phyloP scores from a whole-genome alignment of 2,329 filamentous ascomycete genomes.

The Ophiostoma ips region DNA sequence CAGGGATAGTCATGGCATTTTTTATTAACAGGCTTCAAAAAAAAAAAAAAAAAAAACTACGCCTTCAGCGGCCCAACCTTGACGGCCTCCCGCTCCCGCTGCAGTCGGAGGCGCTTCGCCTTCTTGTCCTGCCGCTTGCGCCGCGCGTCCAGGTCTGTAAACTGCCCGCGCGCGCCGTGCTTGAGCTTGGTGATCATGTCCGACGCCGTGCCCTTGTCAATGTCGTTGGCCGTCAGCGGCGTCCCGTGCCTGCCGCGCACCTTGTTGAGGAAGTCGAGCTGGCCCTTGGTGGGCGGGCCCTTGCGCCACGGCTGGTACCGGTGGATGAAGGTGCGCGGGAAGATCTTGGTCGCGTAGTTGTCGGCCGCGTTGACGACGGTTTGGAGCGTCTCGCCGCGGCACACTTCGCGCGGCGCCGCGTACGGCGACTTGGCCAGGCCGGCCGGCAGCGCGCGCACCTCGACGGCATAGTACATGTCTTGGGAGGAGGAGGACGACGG shows the following conservation, averaged over 20 bases:
- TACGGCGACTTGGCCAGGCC: slow-evolving; percentile 40
- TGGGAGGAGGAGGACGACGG: no score
- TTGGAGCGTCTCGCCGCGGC: slow-evolving; percentile 49
- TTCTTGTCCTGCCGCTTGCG: slow-evolving; percentile 27
- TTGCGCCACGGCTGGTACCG: slow-evolving; percentile 57
- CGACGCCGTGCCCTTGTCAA: slow-evolving; percentile 67
- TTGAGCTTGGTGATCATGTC: slow-evolving; percentile 92
- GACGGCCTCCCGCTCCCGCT: slow-evolving; percentile 36
- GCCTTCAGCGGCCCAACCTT: slow-evolving; percentile 31
- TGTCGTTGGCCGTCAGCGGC: slow-evolving; percentile 35
- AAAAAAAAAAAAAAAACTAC: no score
- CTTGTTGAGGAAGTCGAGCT: slow-evolving; percentile 59
- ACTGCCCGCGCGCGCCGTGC: slow-evolving; percentile 61
- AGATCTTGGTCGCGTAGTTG: slow-evolving; percentile 56
- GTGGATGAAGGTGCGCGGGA: slow-evolving; percentile 52
- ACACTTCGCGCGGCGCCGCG: slow-evolving; percentile 54
- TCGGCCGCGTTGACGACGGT: slow-evolving; percentile 77
- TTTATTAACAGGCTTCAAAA: no score
- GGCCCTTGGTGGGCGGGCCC: slow-evolving; percentile 45
- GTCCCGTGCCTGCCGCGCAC: slow-evolving; percentile 37
- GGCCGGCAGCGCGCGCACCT: slow-evolving; percentile 33
- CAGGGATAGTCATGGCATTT: no score
- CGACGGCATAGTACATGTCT: slow-evolving; percentile 29
- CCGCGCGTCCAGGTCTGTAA: slow-evolving; percentile 36
- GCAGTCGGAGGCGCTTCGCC: slow-evolving; percentile 22